Conservation (phyloP, 768 basidiomycete genomes). For the Lyophyllum shimeji region DNA sequence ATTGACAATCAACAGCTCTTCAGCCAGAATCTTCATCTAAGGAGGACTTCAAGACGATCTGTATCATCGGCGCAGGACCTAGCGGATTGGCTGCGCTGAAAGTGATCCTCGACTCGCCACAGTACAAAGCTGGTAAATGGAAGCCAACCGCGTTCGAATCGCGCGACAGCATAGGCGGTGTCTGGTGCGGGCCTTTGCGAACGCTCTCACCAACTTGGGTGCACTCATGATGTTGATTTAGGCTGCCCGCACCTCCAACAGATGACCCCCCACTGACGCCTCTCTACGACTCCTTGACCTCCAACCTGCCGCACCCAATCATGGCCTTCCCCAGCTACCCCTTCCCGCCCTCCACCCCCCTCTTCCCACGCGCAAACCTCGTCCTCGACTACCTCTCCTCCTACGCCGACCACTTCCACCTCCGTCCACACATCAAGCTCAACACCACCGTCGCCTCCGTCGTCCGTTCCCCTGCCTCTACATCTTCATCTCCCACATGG, state of each 20-base stretch:
- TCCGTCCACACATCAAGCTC: slow-evolving; percentile 63
- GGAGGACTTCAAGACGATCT: slow-evolving; percentile 39
- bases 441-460: slow-evolving; percentile 53
- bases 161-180: slow-evolving; percentile 65
- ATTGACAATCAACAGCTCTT: slow-evolving; percentile 11
- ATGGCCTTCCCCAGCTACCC: slow-evolving; percentile 67
- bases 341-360: slow-evolving; percentile 71
- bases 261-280: slow-evolving; percentile 62
- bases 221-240: slow-evolving; percentile 20
- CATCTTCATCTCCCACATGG: slow-evolving; percentile 53
- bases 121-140: slow-evolving; percentile 65
- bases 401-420: slow-evolving; percentile 62
- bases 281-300: slow-evolving; percentile 78
- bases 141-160: slow-evolving; percentile 62
- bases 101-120: slow-evolving; percentile 54
- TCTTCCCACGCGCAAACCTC: slow-evolving; percentile 61
- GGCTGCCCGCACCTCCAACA: slow-evolving; percentile 56
- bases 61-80: slow-evolving; percentile 78
- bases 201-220: neutral
- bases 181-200: slow-evolving; percentile 55
- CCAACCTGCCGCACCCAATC: slow-evolving; percentile 76
- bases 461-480: slow-evolving; percentile 38
- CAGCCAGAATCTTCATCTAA: slow-evolving; percentile 2
- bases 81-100: slow-evolving; percentile 72
- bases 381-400: slow-evolving; percentile 70